Percentiles rank a stretch among this genome's conserved stretches.
phyloP scores from a whole-genome alignment of 441 rosid genomes.

The Adansonia madagascariensis region DNA sequence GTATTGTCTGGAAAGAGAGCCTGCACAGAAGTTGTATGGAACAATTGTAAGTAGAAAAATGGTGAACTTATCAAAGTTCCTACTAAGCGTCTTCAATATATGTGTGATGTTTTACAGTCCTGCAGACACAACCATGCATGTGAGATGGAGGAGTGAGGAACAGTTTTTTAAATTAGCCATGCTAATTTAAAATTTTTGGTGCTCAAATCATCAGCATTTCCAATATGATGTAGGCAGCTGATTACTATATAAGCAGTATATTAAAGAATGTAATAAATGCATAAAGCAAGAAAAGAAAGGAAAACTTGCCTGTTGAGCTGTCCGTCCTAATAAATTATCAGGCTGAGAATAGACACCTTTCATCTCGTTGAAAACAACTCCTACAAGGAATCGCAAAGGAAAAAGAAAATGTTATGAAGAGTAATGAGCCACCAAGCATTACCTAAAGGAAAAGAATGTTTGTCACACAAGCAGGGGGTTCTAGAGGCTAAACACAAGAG shows the following conservation, averaged over 20 bases:
- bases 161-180: neutral
- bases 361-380: conserved; percentile 98
- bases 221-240: neutral
- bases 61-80: neutral
- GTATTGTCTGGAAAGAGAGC: conserved; percentile 88
- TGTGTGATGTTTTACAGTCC: neutral
- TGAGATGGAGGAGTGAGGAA: neutral
- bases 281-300: conserved; percentile 7
- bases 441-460: neutral
- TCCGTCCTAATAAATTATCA: conserved; percentile 81
- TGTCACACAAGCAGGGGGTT: neutral
- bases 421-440: neutral
- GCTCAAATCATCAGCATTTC: neutral
- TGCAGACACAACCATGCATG: neutral
- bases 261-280: neutral
- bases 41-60: conserved; percentile 17
- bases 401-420: neutral
- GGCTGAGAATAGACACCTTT: conserved; percentile 99
- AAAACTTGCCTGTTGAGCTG: conserved; percentile 72
- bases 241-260: neutral
- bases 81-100: neutral
- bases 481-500: neutral
- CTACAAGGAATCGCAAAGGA: conserved; percentile 42
- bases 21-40: conserved; percentile 42
- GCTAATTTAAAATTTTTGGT: neutral